Conservation (phyloP, 805 yeast species). For the Kregervanrija delftensis region DNA sequence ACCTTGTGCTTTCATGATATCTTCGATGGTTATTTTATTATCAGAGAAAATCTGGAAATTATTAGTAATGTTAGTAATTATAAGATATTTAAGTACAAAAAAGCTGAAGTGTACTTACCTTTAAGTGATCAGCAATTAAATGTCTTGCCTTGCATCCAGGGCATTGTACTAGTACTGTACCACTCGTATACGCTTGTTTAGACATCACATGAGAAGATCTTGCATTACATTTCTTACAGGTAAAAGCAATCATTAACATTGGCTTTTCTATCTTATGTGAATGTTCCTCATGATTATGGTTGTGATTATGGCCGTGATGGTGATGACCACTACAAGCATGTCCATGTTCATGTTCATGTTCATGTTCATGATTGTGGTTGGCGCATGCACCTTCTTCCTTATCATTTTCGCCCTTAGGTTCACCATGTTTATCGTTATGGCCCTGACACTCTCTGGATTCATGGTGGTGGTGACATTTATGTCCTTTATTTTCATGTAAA, state of each 20-base stretch:
- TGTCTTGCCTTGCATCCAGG: slow-evolving; percentile 89
- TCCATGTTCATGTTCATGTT: slow-evolving; percentile 9
- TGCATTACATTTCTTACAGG: slow-evolving; percentile 80
- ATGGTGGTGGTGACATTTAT: no score
- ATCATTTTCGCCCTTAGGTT: no score
- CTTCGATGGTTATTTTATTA: slow-evolving; percentile 67
- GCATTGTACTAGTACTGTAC: slow-evolving; percentile 84
- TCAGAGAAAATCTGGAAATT: slow-evolving; percentile 66
- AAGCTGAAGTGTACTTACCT: slow-evolving; percentile 27
- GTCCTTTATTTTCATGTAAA: no score
- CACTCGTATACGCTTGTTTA: slow-evolving; percentile 82
- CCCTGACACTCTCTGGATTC: no score
- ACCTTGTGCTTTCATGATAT: slow-evolving; percentile 69
- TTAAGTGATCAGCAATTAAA: slow-evolving; percentile 81
- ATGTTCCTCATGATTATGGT: slow-evolving; percentile 1
- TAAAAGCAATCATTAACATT: slow-evolving; percentile 79
- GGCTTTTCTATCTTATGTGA: slow-evolving; percentile 59
- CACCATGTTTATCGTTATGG: no score
- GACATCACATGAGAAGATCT: slow-evolving; percentile 87
- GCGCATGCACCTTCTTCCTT: background rate
- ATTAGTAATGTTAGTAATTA: background rate
- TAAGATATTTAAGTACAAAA: background rate
- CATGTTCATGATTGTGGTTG: slow-evolving; percentile 1
- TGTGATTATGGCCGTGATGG: slow-evolving; percentile 3
- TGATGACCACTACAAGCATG: slow-evolving; percentile 10